These are phyloP conservation scores for Geopyxis carbonaria DNA, from an alignment of 495 filamentous ascomycete genomes.

Conservation along the genomic window DNA sequence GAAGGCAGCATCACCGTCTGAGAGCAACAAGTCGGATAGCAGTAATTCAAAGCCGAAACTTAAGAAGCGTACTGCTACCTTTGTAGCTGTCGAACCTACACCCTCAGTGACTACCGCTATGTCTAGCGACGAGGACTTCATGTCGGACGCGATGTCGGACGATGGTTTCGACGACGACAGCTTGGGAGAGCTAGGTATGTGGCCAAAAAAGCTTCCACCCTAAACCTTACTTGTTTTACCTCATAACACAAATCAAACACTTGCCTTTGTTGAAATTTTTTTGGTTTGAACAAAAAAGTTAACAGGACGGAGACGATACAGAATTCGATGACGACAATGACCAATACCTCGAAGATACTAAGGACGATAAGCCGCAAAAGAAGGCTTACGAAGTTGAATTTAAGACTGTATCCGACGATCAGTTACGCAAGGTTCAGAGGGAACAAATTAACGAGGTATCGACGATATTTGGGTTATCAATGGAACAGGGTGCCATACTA, in stretches of 20 bases:
- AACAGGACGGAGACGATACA: conserved; percentile 7
- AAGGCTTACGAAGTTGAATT: conserved; percentile 72
- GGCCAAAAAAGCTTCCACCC: too few species aligned
- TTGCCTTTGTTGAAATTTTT: conserved; percentile 11
- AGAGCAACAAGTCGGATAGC: conserved; percentile 31
- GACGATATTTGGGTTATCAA: conserved; percentile 65
- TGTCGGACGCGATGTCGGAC: conserved; percentile 57
- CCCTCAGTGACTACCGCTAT: conserved; percentile 53
- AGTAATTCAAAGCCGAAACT: too few species aligned
- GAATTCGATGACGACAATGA: conserved; percentile 46
- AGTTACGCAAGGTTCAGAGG: conserved; percentile 71
- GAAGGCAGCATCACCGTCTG: conserved; percentile 58
- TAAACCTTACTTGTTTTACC: conserved; percentile 24
- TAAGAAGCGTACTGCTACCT: conserved; percentile 32
- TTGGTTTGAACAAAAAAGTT: conserved; percentile 8
- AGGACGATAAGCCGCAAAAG: conserved; percentile 58
- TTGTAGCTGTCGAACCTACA: conserved; percentile 32
- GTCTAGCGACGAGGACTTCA: conserved; percentile 84
- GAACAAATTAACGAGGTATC: conserved; percentile 75
- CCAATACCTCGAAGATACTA: conserved; percentile 53
- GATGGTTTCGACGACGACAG: conserved; percentile 66
- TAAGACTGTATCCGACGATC: conserved; percentile 56
- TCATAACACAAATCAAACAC: neutral
- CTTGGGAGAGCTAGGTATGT: conserved; percentile 65
- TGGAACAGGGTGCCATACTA: conserved; percentile 76